Conservation (phyloP, 2,329 filamentous ascomycete species). For the Cylindrodendrum hubeiense region DNA sequence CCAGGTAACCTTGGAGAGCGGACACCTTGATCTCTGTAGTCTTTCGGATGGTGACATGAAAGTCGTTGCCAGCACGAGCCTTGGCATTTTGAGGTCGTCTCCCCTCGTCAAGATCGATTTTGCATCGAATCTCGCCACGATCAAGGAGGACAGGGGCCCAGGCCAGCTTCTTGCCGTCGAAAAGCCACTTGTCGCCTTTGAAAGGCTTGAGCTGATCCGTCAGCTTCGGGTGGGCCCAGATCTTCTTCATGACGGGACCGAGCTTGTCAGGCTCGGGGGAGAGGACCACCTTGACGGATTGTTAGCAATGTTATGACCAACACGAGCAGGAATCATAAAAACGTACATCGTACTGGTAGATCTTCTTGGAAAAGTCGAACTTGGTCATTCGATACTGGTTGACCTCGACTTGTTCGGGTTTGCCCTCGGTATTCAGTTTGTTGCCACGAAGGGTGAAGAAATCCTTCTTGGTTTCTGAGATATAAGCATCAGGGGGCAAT, state of each 20-base stretch:
- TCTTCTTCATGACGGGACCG: slow-evolving; percentile 76
- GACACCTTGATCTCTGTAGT: slow-evolving; percentile 78
- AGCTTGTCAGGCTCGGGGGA: slow-evolving; percentile 72
- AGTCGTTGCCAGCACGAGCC: slow-evolving; percentile 58
- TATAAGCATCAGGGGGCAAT: slow-evolving; percentile 69
- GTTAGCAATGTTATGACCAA: slow-evolving; percentile 20
- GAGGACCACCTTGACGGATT: slow-evolving; percentile 68
- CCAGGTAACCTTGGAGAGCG: slow-evolving; percentile 75
- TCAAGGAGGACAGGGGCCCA: slow-evolving; percentile 70
- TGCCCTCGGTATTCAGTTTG: slow-evolving; percentile 69
- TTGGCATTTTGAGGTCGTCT: slow-evolving; percentile 55
- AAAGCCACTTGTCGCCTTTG: slow-evolving; percentile 70
- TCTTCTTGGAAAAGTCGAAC: slow-evolving; percentile 67
- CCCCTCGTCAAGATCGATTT: slow-evolving; percentile 80
- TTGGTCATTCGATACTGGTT: slow-evolving; percentile 81
- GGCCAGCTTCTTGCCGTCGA: slow-evolving; percentile 86
- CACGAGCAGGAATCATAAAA: not conserved
- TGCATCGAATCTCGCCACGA: slow-evolving; percentile 65
- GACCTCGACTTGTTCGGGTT: slow-evolving; percentile 66
- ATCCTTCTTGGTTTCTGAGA: slow-evolving; percentile 49
- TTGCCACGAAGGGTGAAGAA: slow-evolving; percentile 50
- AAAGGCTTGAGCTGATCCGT: slow-evolving; percentile 65
- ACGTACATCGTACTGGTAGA: slow-evolving; percentile 90
- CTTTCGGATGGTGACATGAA: slow-evolving; percentile 71
- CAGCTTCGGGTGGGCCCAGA: slow-evolving; percentile 77